phyloP scores from a whole-genome alignment of 2,329 filamentous ascomycete species.

The Penicillium verrucosum region DNA sequence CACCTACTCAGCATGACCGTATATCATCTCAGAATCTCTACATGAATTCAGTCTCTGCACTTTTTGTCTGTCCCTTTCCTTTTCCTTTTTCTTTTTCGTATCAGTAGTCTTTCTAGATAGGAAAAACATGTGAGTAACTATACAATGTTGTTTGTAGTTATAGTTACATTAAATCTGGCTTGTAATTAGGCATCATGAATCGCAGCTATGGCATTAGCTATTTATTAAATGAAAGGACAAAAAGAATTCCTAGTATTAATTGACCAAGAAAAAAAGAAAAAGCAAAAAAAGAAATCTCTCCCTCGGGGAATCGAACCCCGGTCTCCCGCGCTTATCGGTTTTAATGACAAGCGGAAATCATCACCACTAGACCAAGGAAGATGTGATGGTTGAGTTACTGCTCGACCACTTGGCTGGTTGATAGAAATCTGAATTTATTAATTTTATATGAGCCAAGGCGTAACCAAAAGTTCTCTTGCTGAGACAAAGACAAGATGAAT shows the following conservation, averaged over 20 bases:
- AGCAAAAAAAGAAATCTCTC: slow-evolving; percentile 20
- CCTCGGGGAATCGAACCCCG: slow-evolving; percentile 37
- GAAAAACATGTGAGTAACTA: background rate
- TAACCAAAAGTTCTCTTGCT: too few relatives aligned
- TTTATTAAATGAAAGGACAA: background rate
- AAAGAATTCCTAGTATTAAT: too few relatives aligned
- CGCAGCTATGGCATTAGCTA: background rate
- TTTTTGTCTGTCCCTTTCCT: background rate
- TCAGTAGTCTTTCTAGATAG: background rate
- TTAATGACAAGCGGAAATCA: slow-evolving; percentile 32
- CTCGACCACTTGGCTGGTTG: slow-evolving; percentile 26
- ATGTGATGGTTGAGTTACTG: slow-evolving; percentile 19
- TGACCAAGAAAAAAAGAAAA: background rate
- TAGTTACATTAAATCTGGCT: too few relatives aligned
- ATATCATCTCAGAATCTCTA: background rate
- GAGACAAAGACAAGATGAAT: background rate
- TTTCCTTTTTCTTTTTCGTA: background rate
- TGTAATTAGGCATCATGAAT: background rate
- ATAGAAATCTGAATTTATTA: background rate
- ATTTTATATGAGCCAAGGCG: too few relatives aligned
- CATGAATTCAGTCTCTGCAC: background rate
- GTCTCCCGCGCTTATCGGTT: slow-evolving; percentile 32
- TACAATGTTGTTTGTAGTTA: background rate
- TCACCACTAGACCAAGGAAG: slow-evolving; percentile 32
- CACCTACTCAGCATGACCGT: background rate